Base-by-base conservation (phyloP, 331 rosid genomes). In the Malus hybrid region DNA sequence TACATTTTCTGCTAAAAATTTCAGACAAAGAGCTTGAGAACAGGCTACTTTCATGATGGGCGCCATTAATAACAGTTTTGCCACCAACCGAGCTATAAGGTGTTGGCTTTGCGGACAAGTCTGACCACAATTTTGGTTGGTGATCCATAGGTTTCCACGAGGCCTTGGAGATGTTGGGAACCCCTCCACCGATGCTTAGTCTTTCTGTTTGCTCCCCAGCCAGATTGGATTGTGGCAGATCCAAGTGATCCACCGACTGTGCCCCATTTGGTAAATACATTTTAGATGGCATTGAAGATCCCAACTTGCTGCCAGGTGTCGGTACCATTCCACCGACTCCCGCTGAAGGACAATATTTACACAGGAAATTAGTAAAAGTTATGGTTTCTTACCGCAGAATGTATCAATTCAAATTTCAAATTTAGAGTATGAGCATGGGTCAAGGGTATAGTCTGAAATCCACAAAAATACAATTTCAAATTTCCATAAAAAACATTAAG, bases 21-120 rank as follows among this genome's bases (percentile, higher is more conserved):
- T 89, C 97, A 2, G 97, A 88, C 46, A 92, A 60, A 3, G 97
- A 92, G 79, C 96, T 90, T 65, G 93, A 92, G 83, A 88, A 90
- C 70, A 92, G 90, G 80, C 90, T 85, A 60, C 93, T 86, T 84
- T 92, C 96, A 63, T 83, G 85, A 62, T 88, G 73, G 48, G 79
- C 75, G 16, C 85, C 88, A 85, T 79, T 72, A 50, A 81, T 56
- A 61, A 82, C 70, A 79, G 85, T 79, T 84, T 76, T 87, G 68
- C 80, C 82, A 24, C 90, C 90, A 67, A 77, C 84, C 44, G 84
- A 81, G 75, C 91, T 86, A 76, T 84, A 83, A 33, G 96, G 75
- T 75, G 83, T 79, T 44, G 87, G 85, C 83, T 75, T 90, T 76
- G 69, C 70, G 36, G 42, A 78, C 75, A 75, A 80, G 76, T 82